phyloP scores from a whole-genome alignment of 2,329 filamentous ascomycete genomes.

The Alternaria dauci region DNA sequence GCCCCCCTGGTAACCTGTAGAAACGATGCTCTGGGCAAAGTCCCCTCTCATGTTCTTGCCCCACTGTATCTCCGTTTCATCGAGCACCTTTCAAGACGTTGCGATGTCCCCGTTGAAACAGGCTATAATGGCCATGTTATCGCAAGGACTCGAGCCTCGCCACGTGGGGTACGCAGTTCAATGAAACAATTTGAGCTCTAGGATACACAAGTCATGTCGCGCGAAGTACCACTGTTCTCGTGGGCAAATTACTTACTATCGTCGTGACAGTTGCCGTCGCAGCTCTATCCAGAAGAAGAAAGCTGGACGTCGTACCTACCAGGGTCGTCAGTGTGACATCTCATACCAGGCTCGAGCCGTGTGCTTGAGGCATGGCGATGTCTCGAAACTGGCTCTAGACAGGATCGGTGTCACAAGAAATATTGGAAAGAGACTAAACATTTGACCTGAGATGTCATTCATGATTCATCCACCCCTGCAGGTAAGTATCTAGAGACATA shows the following conservation, averaged over 20 bases:
- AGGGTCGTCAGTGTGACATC: constrained; percentile 1
- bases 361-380: constrained; percentile 12
- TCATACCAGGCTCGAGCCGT: not conserved
- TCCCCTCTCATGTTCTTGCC: constrained; percentile 13
- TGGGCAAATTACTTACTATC: constrained; percentile 10
- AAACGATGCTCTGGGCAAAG: constrained; percentile 18
- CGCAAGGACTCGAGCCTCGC: constrained; percentile 16
- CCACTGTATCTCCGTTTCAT: constrained; percentile 22
- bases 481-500: constrained; percentile 34
- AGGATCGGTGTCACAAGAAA: constrained; percentile 21
- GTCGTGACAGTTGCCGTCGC: constrained; percentile 15
- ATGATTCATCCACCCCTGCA: constrained; percentile 33
- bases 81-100: constrained; percentile 17
- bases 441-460: constrained; percentile 27
- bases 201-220: not conserved
- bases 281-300: not conserved
- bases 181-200: constrained; percentile 9
- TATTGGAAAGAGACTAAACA: constrained; percentile 13
- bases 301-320: not conserved
- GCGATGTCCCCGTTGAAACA: constrained; percentile 32
- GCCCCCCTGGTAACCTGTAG: not conserved
- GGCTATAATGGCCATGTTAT: constrained; percentile 27
- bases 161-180: constrained; percentile 8
- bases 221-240: not conserved
- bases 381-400: constrained; percentile 6